Evolutionary conservation across 2,329 filamentous ascomycete genomes (phyloP).

Genomic region (Colletotrichum tamarilloi): DNA sequence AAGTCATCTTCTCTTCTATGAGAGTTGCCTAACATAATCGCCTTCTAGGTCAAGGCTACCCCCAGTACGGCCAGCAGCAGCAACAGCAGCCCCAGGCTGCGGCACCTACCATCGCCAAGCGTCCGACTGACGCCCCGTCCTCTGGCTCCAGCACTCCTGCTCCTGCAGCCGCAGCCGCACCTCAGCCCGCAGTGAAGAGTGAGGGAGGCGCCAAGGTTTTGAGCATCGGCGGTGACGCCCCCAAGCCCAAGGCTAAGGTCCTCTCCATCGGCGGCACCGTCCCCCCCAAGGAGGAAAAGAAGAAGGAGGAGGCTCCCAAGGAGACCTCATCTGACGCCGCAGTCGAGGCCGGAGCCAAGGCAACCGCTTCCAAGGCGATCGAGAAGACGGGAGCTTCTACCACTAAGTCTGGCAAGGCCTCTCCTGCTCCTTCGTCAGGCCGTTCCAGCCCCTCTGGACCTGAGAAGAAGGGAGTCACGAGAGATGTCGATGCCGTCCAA

Average conservation of each 20-base stretch:
- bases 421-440: conserved; percentile 85
- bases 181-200: conserved; percentile 65
- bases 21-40: neutral
- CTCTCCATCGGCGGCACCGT: conserved; percentile 54
- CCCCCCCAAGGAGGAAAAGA: conserved; percentile 55
- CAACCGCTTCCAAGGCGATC: conserved; percentile 88
- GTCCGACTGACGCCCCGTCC: conserved; percentile 60
- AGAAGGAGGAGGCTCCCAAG: conserved; percentile 62
- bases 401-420: conserved; percentile 74
- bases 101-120: conserved; percentile 72
- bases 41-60: conserved; percentile 49
- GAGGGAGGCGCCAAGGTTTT: conserved; percentile 72
- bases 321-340: conserved; percentile 42
- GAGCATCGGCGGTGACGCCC: conserved; percentile 69
- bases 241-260: conserved; percentile 64
- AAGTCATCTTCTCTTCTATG: neutral
- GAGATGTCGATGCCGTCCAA: conserved; percentile 84
- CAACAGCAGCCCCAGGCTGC: conserved; percentile 56
- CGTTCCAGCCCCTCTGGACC: conserved; percentile 81
- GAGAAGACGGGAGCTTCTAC: conserved; percentile 82
- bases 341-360: conserved; percentile 82
- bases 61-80: conserved; percentile 63
- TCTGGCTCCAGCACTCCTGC: conserved; percentile 54
- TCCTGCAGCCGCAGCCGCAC: conserved; percentile 52
- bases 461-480: conserved; percentile 60